A percentile compares a stretch with the other conserved stretches of the same genome.
phyloP scores from a whole-genome alignment of 2,329 filamentous ascomycete species.

The Ustilaginoidea virens region DNA sequence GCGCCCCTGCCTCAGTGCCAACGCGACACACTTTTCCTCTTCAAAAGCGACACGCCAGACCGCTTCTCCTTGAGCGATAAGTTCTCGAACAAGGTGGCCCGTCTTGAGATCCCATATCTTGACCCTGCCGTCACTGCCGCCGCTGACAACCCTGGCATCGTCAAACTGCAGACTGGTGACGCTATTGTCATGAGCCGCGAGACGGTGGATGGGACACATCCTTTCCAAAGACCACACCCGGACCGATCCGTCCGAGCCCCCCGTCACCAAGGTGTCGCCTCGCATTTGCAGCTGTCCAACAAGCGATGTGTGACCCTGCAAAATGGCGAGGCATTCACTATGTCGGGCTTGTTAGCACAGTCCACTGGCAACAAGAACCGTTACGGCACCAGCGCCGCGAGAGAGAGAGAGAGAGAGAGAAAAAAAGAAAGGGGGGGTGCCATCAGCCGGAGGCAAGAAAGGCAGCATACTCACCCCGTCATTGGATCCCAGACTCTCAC shows the following conservation, averaged over 20 bases:
- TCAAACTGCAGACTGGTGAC: slow-evolving; percentile 97
- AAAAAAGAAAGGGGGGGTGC: too few species aligned
- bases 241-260: slow-evolving; percentile 90
- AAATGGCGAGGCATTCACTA: slow-evolving; percentile 69
- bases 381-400: too few species aligned
- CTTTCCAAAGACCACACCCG: slow-evolving; percentile 88
- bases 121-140: slow-evolving; percentile 90
- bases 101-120: slow-evolving; percentile 97
- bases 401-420: too few species aligned
- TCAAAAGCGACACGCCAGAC: slow-evolving; percentile 98
- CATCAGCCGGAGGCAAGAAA: too few species aligned
- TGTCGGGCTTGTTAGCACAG: background rate
- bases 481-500: slow-evolving; percentile 92
- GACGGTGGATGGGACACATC: slow-evolving; percentile 80
- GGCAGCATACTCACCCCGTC: slow-evolving; percentile 59
- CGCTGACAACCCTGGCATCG: slow-evolving; percentile 85
- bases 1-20: slow-evolving; percentile 69
- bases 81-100: slow-evolving; percentile 76
- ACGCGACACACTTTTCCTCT: slow-evolving; percentile 93
- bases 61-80: slow-evolving; percentile 81
- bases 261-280: slow-evolving; percentile 85
- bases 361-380: too few species aligned
- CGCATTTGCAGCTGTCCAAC: slow-evolving; percentile 95
- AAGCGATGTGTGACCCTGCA: slow-evolving; percentile 92
- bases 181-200: slow-evolving; percentile 95